These are phyloP conservation scores for Dalbergia cochinchinensis DNA, from an alignment of 306 rosid genomes.

Conservation along the genomic window DNA sequence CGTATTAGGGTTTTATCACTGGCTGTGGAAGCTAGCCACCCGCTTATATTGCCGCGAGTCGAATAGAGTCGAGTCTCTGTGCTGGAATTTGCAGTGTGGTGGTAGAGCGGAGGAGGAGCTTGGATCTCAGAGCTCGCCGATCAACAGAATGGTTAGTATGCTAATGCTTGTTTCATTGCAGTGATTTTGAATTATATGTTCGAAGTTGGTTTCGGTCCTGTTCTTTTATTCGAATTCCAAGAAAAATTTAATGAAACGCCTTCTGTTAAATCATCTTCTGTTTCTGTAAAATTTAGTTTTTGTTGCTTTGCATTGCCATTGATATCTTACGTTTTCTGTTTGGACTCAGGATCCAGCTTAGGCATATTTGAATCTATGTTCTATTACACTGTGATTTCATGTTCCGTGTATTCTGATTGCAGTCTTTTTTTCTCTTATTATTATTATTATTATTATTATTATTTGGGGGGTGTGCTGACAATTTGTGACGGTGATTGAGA, in stretches of 20 bases:
- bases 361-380: neutral
- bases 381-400: neutral
- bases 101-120: neutral
- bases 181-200: no score
- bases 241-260: neutral
- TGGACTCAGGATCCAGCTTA: neutral
- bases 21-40: no score
- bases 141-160: conserved; percentile 16
- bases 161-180: no score
- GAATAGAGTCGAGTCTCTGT: no score
- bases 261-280: neutral
- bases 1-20: no score
- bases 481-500: neutral
- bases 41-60: no score
- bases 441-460: no score
- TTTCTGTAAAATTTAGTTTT: neutral
- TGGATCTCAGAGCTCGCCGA: neutral
- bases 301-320: neutral
- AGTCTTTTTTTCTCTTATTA: neutral
- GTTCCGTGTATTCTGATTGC: neutral
- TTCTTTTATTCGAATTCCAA: no score
- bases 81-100: neutral
- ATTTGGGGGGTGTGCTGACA: neutral
- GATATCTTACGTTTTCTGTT: neutral
- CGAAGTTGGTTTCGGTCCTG: no score